Evolutionary conservation across 2,329 filamentous ascomycete genomes (phyloP).

Genomic region (Aureobasidium sp.): DNA sequence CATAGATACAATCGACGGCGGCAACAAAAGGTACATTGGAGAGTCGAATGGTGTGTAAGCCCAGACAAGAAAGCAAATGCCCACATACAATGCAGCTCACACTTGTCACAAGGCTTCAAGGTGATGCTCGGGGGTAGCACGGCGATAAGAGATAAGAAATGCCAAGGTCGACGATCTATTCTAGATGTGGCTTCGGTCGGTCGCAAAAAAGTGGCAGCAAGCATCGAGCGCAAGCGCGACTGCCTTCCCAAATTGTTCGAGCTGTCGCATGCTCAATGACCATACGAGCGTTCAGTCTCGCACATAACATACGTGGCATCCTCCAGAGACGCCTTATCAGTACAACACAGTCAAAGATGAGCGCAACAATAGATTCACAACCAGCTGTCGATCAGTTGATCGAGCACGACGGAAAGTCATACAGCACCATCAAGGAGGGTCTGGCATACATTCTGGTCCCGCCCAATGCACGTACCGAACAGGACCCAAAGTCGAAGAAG

Average conservation of each 20-base stretch:
- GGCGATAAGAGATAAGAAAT: not conserved
- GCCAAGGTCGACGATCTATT: not conserved
- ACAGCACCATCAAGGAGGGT: slow-evolving; percentile 57
- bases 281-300: not conserved
- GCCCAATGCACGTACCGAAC: slow-evolving; percentile 40
- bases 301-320: not conserved
- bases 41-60: too few species aligned
- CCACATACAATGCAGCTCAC: too few species aligned
- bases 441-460: slow-evolving; percentile 61
- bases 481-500: slow-evolving; percentile 34
- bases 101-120: not conserved
- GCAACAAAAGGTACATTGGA: too few species aligned
- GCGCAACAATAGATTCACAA: slow-evolving; percentile 16
- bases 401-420: slow-evolving; percentile 27
- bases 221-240: not conserved
- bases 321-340: not conserved
- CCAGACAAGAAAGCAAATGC: too few species aligned
- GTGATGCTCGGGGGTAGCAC: not conserved
- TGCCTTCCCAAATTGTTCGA: not conserved
- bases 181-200: not conserved
- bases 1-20: too few species aligned
- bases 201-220: slow-evolving; percentile 11
- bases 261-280: not conserved
- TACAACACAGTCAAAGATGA: not conserved
- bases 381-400: slow-evolving; percentile 27